phyloP scores from a whole-genome alignment of 352 stramenopile species.

The Phytophthora pisi region DNA sequence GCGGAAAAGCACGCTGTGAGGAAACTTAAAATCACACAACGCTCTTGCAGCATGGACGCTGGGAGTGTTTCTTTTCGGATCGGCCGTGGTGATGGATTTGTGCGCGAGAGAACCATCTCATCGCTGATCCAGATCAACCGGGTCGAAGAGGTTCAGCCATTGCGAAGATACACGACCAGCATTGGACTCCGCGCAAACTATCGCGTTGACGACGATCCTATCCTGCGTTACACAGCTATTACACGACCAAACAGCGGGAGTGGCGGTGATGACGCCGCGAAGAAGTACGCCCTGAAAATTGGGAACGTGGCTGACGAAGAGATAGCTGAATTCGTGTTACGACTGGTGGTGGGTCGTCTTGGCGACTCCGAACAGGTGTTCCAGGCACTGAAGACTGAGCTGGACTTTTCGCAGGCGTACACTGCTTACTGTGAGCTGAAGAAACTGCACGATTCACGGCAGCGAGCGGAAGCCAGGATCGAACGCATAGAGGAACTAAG shows the following conservation, averaged over 20 bases:
- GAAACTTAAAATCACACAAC: slow-evolving; percentile 9
- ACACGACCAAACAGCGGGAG: slow-evolving; percentile 43
- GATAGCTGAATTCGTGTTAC: slow-evolving; percentile 48
- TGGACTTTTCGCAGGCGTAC: slow-evolving; percentile 41
- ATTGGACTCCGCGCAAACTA: slow-evolving; percentile 49
- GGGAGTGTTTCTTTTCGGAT: slow-evolving; percentile 25
- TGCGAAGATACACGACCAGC: slow-evolving; percentile 42
- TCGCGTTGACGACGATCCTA: slow-evolving; percentile 65
- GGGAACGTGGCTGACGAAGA: slow-evolving; percentile 41
- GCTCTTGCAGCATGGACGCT: background rate
- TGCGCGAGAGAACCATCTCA: slow-evolving; percentile 21
- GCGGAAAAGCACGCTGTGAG: slow-evolving; percentile 24
- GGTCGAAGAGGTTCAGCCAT: slow-evolving; percentile 14
- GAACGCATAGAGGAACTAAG: slow-evolving; percentile 18
- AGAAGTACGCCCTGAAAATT: slow-evolving; percentile 25
- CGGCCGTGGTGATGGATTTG: slow-evolving; percentile 15
- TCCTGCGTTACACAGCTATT: slow-evolving; percentile 66
- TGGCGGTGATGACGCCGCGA: slow-evolving; percentile 19
- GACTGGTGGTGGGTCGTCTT: slow-evolving; percentile 38
- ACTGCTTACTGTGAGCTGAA: slow-evolving; percentile 48
- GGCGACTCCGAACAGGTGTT: slow-evolving; percentile 44
- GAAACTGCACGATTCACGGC: slow-evolving; percentile 32
- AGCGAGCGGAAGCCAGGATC: slow-evolving; percentile 13
- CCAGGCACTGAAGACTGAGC: slow-evolving; percentile 39
- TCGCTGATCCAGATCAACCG: slow-evolving; percentile 26